A percentile compares a stretch with the other conserved stretches of the same genome.
Evolutionary conservation across 441 rosid genomes (phyloP).

Genomic region (Monsonia emarginata): DNA sequence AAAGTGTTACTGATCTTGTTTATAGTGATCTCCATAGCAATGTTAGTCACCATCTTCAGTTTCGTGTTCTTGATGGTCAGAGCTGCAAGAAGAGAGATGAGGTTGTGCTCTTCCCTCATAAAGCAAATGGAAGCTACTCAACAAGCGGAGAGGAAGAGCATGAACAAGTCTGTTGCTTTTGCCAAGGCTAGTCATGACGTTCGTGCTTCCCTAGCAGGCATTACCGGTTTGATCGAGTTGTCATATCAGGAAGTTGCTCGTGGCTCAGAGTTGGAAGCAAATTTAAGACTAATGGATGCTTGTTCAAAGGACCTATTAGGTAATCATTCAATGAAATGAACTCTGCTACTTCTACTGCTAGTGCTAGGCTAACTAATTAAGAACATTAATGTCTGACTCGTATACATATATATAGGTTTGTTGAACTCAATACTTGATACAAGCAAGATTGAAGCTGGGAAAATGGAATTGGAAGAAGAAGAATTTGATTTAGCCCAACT

Average conservation of each 20-base stretch:
- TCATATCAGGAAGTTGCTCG: conserved; percentile 30
- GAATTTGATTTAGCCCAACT: conserved; percentile 51
- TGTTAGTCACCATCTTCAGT: conserved; percentile 21
- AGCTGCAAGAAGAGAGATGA: conserved; percentile 38
- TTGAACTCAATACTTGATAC: conserved; percentile 57
- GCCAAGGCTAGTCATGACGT: conserved; percentile 76
- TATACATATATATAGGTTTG: conserved; percentile 27
- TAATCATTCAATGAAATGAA: conserved; percentile 17
- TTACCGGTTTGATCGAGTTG: conserved; percentile 44
- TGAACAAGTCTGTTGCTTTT: conserved; percentile 64
- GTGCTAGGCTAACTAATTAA: not conserved
- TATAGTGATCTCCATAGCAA: conserved; percentile 15
- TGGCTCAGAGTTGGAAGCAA: conserved; percentile 32
- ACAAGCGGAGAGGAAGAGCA: conserved; percentile 71
- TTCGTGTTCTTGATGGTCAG: conserved; percentile 29
- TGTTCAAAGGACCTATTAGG: conserved; percentile 54
- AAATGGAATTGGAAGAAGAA: conserved; percentile 58
- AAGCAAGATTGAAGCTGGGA: conserved; percentile 80
- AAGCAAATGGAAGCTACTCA: conserved; percentile 73
- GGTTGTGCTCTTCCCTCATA: conserved; percentile 36
- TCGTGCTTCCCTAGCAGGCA: conserved; percentile 51
- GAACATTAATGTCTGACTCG: not conserved
- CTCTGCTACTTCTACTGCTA: too few species aligned
- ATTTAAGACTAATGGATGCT: conserved; percentile 33
- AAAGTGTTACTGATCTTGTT: conserved; percentile 23